Conservation (phyloP, 345 rosid species). For the Leavenworthia alabamica region DNA sequence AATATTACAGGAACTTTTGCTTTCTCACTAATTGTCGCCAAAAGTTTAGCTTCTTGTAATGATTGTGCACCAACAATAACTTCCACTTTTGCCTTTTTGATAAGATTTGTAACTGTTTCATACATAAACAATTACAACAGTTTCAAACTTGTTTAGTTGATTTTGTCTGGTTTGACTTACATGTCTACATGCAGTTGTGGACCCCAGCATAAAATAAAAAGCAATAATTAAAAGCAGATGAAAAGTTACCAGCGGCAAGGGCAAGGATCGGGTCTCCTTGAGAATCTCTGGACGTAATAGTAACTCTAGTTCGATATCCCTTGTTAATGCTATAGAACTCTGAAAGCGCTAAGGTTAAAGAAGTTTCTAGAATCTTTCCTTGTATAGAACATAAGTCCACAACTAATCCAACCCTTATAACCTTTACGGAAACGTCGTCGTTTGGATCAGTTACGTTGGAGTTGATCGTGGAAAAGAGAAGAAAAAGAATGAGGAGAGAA, state of each 20-base stretch:
- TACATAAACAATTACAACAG: too few relatives aligned
- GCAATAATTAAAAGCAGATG: neutral
- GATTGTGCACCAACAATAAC: conserved; percentile 19
- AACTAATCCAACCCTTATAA: conserved; percentile 22
- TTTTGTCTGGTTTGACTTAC: neutral
- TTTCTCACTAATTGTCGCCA: conserved; percentile 7
- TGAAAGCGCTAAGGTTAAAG: conserved; percentile 15
- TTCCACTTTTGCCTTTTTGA: conserved; percentile 11
- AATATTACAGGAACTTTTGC: conserved; percentile 27
- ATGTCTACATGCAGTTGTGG: too few relatives aligned
- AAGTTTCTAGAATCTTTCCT: conserved; percentile 12
- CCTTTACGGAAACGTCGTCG: neutral
- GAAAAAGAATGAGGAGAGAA: neutral
- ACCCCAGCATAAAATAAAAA: too few relatives aligned
- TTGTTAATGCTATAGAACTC: conserved; percentile 10
- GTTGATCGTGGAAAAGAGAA: neutral
- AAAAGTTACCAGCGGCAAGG: conserved; percentile 12
- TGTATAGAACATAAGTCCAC: conserved; percentile 11
- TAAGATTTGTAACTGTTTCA: conserved; percentile 4
- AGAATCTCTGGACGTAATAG: conserved; percentile 9
- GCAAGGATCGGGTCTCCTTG: conserved; percentile 21
- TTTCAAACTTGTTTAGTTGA: neutral
- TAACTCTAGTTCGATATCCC: conserved; percentile 8
- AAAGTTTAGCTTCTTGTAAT: conserved; percentile 17
- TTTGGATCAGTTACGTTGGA: neutral